phyloP scores from a whole-genome alignment of 2,329 filamentous ascomycete species.

The Trichophyton rubrum region DNA sequence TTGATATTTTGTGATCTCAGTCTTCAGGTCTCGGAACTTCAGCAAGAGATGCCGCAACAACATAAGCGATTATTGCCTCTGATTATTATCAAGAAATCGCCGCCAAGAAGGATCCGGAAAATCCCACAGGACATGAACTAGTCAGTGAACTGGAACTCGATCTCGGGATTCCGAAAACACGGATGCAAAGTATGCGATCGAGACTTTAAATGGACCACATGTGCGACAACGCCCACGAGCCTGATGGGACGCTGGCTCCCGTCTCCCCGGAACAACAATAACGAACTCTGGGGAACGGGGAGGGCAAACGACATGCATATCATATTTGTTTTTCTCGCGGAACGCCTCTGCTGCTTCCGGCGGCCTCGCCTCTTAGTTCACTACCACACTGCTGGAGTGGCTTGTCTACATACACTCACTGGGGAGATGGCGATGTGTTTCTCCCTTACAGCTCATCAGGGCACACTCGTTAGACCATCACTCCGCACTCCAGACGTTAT shows the following conservation, averaged over 20 bases:
- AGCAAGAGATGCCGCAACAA: too few relatives aligned
- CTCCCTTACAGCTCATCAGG: too few relatives aligned
- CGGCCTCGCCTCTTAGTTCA: not conserved
- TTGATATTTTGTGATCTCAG: too few relatives aligned
- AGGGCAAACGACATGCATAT: not conserved
- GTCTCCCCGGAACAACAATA: not conserved
- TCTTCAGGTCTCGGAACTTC: too few relatives aligned
- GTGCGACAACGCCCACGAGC: not conserved
- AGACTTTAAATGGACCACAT: not conserved
- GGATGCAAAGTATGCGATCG: not conserved
- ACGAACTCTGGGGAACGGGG: not conserved
- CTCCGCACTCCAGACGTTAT: too few relatives aligned
- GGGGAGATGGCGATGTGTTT: not conserved
- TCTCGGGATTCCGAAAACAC: not conserved
- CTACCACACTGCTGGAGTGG: not conserved
- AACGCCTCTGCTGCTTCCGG: not conserved
- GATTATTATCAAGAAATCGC: not conserved
- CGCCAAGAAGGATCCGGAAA: not conserved
- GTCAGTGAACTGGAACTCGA: not conserved
- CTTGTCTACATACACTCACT: not conserved
- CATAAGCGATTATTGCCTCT: too few relatives aligned
- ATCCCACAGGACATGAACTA: not conserved
- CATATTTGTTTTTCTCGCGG: not conserved
- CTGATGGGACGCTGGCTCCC: not conserved
- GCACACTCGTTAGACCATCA: not conserved